These are phyloP conservation scores for Geotrichum citri-aurantii DNA, from an alignment of 1,139 yeast species.

Conservation along the genomic window DNA sequence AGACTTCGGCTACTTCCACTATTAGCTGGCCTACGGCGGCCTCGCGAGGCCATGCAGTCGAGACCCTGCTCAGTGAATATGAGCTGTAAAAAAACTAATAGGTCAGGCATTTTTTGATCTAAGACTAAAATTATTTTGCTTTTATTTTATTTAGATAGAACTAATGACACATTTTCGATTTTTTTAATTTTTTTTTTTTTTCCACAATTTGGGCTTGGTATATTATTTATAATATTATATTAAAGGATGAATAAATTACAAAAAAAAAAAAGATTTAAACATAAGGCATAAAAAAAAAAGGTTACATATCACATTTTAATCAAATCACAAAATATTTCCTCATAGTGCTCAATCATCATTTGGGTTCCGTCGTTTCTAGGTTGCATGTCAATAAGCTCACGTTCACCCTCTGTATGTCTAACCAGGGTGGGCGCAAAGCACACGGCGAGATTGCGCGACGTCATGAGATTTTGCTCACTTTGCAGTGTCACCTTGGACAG, in stretches of 20 bases:
- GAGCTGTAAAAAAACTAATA: constrained; percentile 5
- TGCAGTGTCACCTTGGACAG: constrained; percentile 37
- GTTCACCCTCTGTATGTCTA: constrained; percentile 72
- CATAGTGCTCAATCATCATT: constrained; percentile 56
- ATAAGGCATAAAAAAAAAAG: background rate
- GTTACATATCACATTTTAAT: background rate
- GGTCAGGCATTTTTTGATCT: no score
- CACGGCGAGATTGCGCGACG: constrained; percentile 71
- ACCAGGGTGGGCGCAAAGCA: constrained; percentile 95
- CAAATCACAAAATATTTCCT: constrained; percentile 36
- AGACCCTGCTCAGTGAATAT: constrained; percentile 23
- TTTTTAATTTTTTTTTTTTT: no score
- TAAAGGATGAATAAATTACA: background rate
- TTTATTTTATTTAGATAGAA: no score
- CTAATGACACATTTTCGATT: no score
- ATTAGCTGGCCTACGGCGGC: constrained; percentile 23
- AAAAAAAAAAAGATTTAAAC: background rate
- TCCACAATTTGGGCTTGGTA: no score
- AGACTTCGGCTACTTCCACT: constrained; percentile 21
- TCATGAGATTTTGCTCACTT: constrained; percentile 52
- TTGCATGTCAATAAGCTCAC: constrained; percentile 83
- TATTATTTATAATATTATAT: background rate
- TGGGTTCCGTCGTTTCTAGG: constrained; percentile 76
- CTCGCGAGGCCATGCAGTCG: constrained; percentile 8
- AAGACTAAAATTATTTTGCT: no score